phyloP scores from a whole-genome alignment of 441 rosid species.

The Corymbia calophylla region DNA sequence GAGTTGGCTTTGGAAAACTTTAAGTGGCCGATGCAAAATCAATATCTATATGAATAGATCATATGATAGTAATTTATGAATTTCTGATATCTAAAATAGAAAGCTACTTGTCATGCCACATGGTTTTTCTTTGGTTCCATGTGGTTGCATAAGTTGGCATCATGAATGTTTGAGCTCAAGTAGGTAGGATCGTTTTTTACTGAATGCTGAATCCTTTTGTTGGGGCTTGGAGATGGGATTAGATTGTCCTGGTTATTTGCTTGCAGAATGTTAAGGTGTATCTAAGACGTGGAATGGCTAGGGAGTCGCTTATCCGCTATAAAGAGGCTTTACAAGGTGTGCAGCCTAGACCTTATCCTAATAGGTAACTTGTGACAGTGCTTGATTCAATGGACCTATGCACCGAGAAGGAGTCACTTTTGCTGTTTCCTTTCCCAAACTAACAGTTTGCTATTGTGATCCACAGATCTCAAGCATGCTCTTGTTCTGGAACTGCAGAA shows the following conservation, averaged over 20 bases:
- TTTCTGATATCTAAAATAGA: background rate
- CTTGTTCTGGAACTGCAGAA: slow-evolving; percentile 87
- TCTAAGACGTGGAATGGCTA: slow-evolving; percentile 91
- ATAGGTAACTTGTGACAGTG: background rate
- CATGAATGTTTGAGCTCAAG: background rate
- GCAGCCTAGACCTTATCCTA: background rate
- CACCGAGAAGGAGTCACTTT: background rate
- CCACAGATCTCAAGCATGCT: slow-evolving; percentile 83
- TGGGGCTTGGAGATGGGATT: background rate
- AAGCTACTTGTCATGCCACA: background rate
- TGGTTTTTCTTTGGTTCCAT: background rate
- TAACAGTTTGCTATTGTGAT: background rate
- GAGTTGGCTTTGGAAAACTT: background rate
- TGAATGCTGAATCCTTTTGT: background rate
- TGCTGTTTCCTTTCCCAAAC: background rate
- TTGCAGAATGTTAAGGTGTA: slow-evolving; percentile 90
- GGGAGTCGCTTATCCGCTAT: slow-evolving; percentile 70
- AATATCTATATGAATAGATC: background rate
- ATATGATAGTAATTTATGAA: background rate
- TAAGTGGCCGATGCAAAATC: background rate
- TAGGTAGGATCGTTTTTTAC: background rate
- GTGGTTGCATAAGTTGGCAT: background rate
- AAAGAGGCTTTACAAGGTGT: slow-evolving; percentile 84
- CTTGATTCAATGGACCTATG: background rate
- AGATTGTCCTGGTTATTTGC: background rate